These are phyloP conservation scores for Pyrenochaeta sp. DNA, from an alignment of 2,329 filamentous ascomycete species.

Conservation along the genomic window DNA sequence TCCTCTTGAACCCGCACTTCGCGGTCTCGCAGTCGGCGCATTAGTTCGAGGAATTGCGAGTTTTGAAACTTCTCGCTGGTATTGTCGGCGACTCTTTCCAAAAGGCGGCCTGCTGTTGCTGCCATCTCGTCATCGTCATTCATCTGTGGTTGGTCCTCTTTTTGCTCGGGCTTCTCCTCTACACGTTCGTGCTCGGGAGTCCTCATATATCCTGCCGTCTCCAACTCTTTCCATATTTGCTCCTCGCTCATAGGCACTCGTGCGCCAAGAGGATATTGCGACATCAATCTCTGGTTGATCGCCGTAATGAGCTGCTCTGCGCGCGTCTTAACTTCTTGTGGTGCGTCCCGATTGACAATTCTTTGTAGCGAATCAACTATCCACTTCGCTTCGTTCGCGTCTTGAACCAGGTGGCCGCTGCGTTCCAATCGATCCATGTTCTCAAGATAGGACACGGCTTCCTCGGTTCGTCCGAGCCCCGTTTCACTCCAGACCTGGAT, in stretches of 20 bases:
- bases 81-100: conserved; percentile 74
- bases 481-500: conserved; percentile 46
- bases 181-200: conserved; percentile 24
- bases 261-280: conserved; percentile 40
- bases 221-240: conserved; percentile 40
- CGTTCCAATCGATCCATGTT: conserved; percentile 36
- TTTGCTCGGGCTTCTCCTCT: conserved; percentile 38
- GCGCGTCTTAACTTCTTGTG: conserved; percentile 34
- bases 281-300: conserved; percentile 49
- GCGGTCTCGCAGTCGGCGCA: conserved; percentile 76
- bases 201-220: conserved; percentile 41
- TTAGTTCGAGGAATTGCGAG: conserved; percentile 78
- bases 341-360: conserved; percentile 34
- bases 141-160: conserved; percentile 35
- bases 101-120: conserved; percentile 73
- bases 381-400: conserved; percentile 45
- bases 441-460: conserved; percentile 36
- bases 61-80: conserved; percentile 78
- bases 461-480: conserved; percentile 35
- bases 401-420: conserved; percentile 34
- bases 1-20: conserved; percentile 78
- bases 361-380: conserved; percentile 43
- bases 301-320: conserved; percentile 38
- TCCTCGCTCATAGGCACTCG: conserved; percentile 31
- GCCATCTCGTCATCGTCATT: conserved; percentile 73